Conservation (phyloP, 768 basidiomycete species). For the Russula emetica region DNA sequence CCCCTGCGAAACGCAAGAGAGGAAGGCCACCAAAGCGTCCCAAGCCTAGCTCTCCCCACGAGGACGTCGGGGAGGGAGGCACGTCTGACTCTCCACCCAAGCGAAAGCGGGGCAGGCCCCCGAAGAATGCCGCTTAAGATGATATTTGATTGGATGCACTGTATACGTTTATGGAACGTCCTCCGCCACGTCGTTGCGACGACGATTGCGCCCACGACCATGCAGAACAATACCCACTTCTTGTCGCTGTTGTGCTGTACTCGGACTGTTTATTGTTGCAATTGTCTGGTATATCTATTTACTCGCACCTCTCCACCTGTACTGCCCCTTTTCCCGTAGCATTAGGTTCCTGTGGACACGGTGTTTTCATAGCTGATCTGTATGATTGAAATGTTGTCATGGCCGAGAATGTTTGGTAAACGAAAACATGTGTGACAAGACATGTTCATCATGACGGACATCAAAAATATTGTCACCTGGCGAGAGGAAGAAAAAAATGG, state of each 20-base stretch:
- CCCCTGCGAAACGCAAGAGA: constrained; percentile 55
- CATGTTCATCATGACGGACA: constrained; percentile 14
- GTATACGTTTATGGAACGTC: constrained; percentile 34
- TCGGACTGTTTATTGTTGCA: constrained; percentile 27
- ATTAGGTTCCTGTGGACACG: constrained; percentile 29
- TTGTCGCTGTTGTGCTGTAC: constrained; percentile 36
- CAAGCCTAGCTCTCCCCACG: constrained; percentile 43
- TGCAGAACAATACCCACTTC: constrained; percentile 35
- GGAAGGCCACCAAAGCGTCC: constrained; percentile 71
- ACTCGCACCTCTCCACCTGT: constrained; percentile 24
- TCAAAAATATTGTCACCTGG: constrained; percentile 16
- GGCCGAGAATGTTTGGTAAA: constrained; percentile 20
- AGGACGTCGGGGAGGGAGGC: constrained; percentile 38
- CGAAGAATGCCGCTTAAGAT: constrained; percentile 35
- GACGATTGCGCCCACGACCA: constrained; percentile 34
- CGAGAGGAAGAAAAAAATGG: constrained; percentile 9
- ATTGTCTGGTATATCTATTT: constrained; percentile 24
- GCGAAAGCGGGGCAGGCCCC: constrained; percentile 73
- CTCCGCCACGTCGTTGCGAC: constrained; percentile 27
- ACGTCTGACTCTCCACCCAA: constrained; percentile 48
- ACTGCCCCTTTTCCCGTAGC: constrained; percentile 25
- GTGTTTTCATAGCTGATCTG: constrained; percentile 30
- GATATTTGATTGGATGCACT: constrained; percentile 31
- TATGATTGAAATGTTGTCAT: constrained; percentile 28
- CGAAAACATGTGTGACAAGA: constrained; percentile 13